Base-by-base conservation (phyloP, 345 rosid genomes). In the Gossypium thurberi region DNA sequence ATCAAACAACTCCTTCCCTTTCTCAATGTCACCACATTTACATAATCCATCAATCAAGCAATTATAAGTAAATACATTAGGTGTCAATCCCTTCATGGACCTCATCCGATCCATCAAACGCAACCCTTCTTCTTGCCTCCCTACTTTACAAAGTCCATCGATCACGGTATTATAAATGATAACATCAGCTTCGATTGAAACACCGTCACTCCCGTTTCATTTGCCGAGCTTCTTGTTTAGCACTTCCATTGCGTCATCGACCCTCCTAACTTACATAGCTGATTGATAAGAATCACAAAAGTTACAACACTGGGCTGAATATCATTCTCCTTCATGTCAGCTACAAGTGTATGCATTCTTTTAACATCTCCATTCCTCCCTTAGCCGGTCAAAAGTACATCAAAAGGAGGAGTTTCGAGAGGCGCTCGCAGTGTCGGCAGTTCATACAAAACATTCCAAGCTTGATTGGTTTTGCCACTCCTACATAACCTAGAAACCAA, bases 1-100 rank as follows among this genome's bases (percentile, higher is more conserved):
- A 73, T 85, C 75, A 57, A 89, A 86, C 72, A 87, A 80, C 75
- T 82, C 83, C 69, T 56, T 55, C 2, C 88, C 96, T 62, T 71
- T 87, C 74, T 88, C 93, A 62, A 90, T 77, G 75, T 82, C 83
- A 50, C 90, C 90, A 12, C 80, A 82, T 82, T 75, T 90, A 80
- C 96, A 92, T 50, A 84, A 92, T 53, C 92, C 93, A 73, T 82
- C 82, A 43, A 92, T 86, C 88, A 95, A 84, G 76, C 90, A 81
- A 81, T 87, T 95, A 79, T 90, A 90, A 26, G 94, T 92, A 48
- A 80, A 76, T 48, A 75, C 62, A 77, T 80, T 82, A 9, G 96
- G 93, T 5, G 56, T 69, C 77, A 86, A 86, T 1, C 66, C 79
- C 53, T 73, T 77, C 61, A 78, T 85, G 66, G 40, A 72, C 76